phyloP scores from a whole-genome alignment of 208 protist species.

The Acanthamoeba royreba region DNA sequence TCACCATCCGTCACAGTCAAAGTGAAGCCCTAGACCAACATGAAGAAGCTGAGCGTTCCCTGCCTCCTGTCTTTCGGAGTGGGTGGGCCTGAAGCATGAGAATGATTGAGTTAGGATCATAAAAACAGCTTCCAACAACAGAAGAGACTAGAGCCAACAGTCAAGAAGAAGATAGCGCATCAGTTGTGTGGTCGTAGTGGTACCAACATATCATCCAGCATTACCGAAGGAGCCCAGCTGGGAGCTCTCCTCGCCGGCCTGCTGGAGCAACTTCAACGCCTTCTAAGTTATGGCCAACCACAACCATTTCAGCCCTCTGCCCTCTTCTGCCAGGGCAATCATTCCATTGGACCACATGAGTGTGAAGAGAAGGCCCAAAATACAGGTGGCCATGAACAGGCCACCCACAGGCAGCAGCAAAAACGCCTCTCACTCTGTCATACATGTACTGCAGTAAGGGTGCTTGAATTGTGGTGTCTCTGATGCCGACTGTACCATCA shows the following conservation, averaged over 20 bases:
- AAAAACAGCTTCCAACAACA: not conserved
- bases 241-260: not conserved
- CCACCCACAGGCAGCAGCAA: not conserved
- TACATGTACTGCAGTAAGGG: no score
- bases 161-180: not conserved
- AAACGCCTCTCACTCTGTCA: not conserved
- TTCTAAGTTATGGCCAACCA: no score
- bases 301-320: no score
- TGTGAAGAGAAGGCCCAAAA: no score
- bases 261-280: conserved; percentile 46
- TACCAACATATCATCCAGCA: conserved; percentile 48
- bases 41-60: not conserved
- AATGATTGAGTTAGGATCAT: not conserved
- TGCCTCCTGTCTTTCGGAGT: not conserved
- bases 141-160: not conserved
- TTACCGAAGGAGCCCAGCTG: conserved; percentile 23
- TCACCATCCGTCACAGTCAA: not conserved
- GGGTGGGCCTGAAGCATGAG: not conserved
- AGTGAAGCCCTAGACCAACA: not conserved
- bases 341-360: no score
- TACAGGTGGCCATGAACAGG: not conserved
- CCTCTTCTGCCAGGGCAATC: no score
- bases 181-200: not conserved
- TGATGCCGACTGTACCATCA: no score
- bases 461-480: no score